Conservation (phyloP, 768 basidiomycete species). For the Termitomyces sp. region DNA sequence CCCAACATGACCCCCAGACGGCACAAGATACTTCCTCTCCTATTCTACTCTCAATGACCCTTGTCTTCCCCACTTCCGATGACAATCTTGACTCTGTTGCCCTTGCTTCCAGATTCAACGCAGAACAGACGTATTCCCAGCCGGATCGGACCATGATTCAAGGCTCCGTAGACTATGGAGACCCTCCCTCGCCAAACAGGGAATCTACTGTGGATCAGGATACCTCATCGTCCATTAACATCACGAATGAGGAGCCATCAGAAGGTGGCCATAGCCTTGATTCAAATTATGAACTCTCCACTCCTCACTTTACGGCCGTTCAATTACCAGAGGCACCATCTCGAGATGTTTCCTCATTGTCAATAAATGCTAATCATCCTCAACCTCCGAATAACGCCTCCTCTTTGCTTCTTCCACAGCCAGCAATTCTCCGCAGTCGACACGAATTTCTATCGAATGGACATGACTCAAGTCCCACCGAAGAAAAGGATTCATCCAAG, state of each 20-base stretch:
- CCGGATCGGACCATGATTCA: neutral
- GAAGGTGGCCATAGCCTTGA: neutral
- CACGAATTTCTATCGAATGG: neutral
- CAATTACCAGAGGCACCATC: neutral
- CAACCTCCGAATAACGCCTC: neutral
- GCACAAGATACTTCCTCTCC: neutral
- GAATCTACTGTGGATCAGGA: neutral
- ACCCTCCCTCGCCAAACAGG: neutral
- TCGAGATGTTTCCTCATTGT: neutral
- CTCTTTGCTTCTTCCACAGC: neutral
- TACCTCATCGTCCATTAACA: neutral
- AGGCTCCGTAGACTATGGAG: neutral
- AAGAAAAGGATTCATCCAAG: no score
- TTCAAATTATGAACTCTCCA: neutral
- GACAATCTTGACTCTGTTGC: neutral
- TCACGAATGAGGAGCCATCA: neutral
- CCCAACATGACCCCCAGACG: no score
- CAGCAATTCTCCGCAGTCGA: neutral
- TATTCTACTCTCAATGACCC: slow-evolving; percentile 2
- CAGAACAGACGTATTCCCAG: neutral
- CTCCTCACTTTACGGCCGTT: neutral
- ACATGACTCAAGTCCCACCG: no score
- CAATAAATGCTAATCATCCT: neutral
- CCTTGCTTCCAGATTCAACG: neutral
- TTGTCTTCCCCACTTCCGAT: neutral